Base-by-base conservation (phyloP, 108 stramenopile genomes). In the Schizochytrium sp. region DNA sequence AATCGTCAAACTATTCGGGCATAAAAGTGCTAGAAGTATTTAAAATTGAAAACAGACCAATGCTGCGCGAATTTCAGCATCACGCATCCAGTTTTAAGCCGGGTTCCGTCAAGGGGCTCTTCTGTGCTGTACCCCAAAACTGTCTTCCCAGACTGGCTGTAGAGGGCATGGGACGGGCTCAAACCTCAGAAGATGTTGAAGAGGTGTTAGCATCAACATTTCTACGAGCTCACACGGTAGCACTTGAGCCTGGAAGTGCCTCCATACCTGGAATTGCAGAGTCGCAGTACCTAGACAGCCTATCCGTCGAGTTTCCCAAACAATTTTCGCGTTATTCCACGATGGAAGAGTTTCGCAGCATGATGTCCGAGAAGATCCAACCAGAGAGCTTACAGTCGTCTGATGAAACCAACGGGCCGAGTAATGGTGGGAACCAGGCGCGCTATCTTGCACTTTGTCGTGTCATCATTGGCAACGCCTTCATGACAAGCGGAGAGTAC, bases 71-170 rank as follows among this genome's bases (percentile, higher is more conserved):
- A 3, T 93, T 93, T 46, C 90, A 93, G 87, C 60, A 56, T 28
- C 87, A 72, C 3, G 89, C 90, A 10, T 73, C 91, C 19, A 61
- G 28, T 49, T 38, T 45, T 38, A 87, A 90, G 17, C 57, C 92
- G 19, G 89, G 90, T 49, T 89, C 91, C 72, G 92, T 93, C 58
- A 93, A 93, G 72, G 92, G 92, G 0, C 87, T 93, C 7, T 93
- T 93, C 56, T 92, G 92, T 72, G 41, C 56, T n/a, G 89, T 93
- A 8, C 92, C 92, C 17, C 56, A 72, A 53, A 89, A 90, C 3
- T 53, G 57, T 38, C 56, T 92, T 28, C 90, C 90, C 69, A 90
- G 69, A 19, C 8, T 91, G 47, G 88, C 92, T 12, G 55, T 92
- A 44, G 88, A 89, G 47, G 92, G 92, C 4, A 57, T 92, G 57